These are phyloP conservation scores for Trypanosoma vivax DNA, from an alignment of 208 protist species.

Conservation along the genomic window DNA sequence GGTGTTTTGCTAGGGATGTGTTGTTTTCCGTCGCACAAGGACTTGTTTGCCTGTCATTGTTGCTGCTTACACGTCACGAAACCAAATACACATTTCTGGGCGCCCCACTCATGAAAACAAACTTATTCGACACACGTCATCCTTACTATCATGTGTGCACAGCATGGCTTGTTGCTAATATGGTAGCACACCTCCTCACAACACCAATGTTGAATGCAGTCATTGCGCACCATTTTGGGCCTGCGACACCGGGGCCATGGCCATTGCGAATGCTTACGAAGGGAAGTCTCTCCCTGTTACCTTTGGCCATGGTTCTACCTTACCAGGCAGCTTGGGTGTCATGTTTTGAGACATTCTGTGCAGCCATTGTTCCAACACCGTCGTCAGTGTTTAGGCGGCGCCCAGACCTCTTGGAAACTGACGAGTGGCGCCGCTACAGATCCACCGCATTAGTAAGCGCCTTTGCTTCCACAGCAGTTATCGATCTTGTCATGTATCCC, in stretches of 20 bases:
- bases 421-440: constrained; percentile 47
- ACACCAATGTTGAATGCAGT: constrained; percentile 52
- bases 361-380: constrained; percentile 58
- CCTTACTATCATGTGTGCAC: constrained; percentile 61
- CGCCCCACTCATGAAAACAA: constrained; percentile 7
- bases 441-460: constrained; percentile 58
- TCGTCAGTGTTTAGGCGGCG: constrained; percentile 64
- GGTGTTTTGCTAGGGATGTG: constrained; percentile 35
- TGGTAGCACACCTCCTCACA: constrained; percentile 39
- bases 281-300: constrained; percentile 29
- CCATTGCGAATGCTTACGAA: constrained; percentile 28
- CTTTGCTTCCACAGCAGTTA: constrained; percentile 34
- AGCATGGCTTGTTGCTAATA: constrained; percentile 30
- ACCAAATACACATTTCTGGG: constrained; percentile 2
- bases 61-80: constrained; percentile 1
- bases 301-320: constrained; percentile 39
- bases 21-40: constrained; percentile 36
- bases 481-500: constrained; percentile 46
- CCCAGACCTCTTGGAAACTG: constrained; percentile 31
- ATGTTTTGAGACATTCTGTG: constrained; percentile 69
- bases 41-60: too few species aligned
- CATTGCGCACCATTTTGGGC: constrained; percentile 64
- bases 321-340: constrained; percentile 56
- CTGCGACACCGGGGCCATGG: constrained; percentile 27
- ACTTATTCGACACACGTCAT: constrained; percentile 48